Conservation (phyloP, 2,329 filamentous ascomycete species). For the Aspergillus melleus region DNA sequence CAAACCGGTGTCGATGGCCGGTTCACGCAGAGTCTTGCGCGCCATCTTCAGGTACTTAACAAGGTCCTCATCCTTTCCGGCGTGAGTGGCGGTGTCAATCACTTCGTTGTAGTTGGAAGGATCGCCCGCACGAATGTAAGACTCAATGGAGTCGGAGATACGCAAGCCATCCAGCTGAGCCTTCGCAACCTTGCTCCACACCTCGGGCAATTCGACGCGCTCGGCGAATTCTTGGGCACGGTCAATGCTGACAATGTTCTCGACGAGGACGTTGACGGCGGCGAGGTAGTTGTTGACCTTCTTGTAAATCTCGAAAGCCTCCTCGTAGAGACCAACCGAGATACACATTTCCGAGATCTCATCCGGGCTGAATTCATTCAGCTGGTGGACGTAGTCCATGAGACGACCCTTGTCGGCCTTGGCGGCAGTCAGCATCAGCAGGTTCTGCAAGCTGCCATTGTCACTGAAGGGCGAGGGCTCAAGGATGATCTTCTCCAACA, state of each 20-base stretch:
- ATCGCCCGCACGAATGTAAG: conserved; percentile 93
- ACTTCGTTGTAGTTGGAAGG: conserved; percentile 93
- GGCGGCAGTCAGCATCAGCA: conserved; percentile 92
- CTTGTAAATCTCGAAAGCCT: conserved; percentile 98
- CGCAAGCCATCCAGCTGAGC: conserved; percentile 95
- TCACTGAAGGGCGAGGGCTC: conserved; percentile 99
- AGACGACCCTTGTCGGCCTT: conserved; percentile 94
- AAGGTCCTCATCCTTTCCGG: conserved; percentile 96
- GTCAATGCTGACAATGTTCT: conserved; percentile 97
- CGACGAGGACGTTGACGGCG: conserved; percentile 88
- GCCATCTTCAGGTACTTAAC: conserved; percentile 97
- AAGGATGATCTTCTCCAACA: conserved; percentile 98
- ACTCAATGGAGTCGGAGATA: conserved; percentile 88
- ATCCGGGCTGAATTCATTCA: conserved; percentile 84
- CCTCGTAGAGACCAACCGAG: conserved; percentile 90
- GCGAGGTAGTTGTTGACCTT: conserved; percentile 88
- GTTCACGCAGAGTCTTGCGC: conserved; percentile 92
- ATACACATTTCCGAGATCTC: conserved; percentile 94
- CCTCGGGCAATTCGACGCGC: conserved; percentile 86
- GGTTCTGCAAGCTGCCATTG: conserved; percentile 92
- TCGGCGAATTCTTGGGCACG: conserved; percentile 95
- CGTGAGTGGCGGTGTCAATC: conserved; percentile 91
- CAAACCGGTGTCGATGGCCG: conserved; percentile 87
- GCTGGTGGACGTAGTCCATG: conserved; percentile 92
- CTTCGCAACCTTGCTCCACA: conserved; percentile 98